Evolutionary conservation across 2,329 filamentous ascomycete species (phyloP), one percentile per base, ranked within the genome.

Genomic region (Parastagonospora nodorum): DNA sequence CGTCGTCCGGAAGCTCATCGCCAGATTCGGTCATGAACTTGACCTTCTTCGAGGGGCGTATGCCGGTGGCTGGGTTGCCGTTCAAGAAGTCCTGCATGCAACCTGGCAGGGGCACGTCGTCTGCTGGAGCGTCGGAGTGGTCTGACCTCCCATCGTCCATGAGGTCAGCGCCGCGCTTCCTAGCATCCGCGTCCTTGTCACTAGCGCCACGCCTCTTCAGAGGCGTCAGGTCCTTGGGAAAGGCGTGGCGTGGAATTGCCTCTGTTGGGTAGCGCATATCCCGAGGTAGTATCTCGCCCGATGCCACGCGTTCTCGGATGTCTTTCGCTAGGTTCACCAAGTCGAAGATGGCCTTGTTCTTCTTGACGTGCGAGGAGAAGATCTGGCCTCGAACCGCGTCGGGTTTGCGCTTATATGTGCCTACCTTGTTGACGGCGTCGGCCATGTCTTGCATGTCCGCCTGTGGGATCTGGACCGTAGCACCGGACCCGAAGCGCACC

Each of bases 331-430:
- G 42, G 2, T 5, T 24, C n/a, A 38, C 12, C 24, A 57, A 24
- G 8, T 50, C 45, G 12, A 47, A 48, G 14, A 60, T 33, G 0
- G 44, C 44, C 14, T 47, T 48, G 16, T 53, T 55, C 44, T 60
- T 60, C 1, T 35, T 48, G 19, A 29, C 45, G 32, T 55, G 53
- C 8, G 57, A 49, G 3, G 53, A 47, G 5, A 19, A 16, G 15
- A 60, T 55, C 42, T 60, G 51, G 2, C 53, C 45, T 2, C 57
- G 51, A 1, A 57, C 44, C 10, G 57, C 48, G 8, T 60, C 57
- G 2, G 47, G 31, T 9, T 36, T 15, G 19, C 11, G 53, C 9
- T 5, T 43, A 36, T 10, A 28, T n/a, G 8, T 10, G 5, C 39
- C 39, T 15, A 10, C 46, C 2, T 16, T 33, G 8, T 54, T 59